Base-by-base conservation (phyloP, 805 yeast genomes). In the Ogataea trehalophila region DNA sequence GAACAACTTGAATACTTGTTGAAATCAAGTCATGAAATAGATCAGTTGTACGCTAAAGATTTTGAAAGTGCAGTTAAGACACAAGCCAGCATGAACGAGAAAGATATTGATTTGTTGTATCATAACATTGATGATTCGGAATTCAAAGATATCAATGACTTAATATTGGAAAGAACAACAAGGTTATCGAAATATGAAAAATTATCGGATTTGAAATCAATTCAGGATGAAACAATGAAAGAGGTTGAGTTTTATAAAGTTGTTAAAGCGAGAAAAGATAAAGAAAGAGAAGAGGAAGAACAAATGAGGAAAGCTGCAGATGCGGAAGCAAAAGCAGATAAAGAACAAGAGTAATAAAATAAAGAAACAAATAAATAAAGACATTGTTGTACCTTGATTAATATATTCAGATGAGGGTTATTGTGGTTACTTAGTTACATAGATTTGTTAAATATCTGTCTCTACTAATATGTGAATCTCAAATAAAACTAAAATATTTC, bases 1-100 rank as follows among this genome's bases (percentile, higher is more conserved):
- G 42, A 39, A 7, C 48, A 50, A 41, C 31, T 52, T 6, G 22
- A 39, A 9, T 53, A 39, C 22, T 39, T 53, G 26, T 33, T 31
- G 17, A 2, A 7, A 1, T 29, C 50, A 23, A 15, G 23, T 35
- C 17, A 26, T 2, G 9, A 17, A 11, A 40, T 49, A 8, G 4
- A 38, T 9, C 2, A 23, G 5, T 11, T 18, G 6, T 18, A 7
- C 4, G n/a, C 29, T 7, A 20, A 15, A 2, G 35, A n/a, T 9
- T 9, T 40, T 15, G 23, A 23, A 33, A 18, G 20, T 8, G n/a
- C 20, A 20, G 31, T 14, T 26, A 6, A 16, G 15, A 5, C 8
- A 6, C 11, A 35, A 35, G 6, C 36, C 42, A 4, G 4, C 7
- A 3, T 26, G 13, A 13, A 15, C 11, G 33, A 39, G 6, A 33